A percentile compares a stretch with the other conserved stretches of the same genome.
Evolutionary conservation across 2,329 filamentous ascomycete genomes (phyloP).

Genomic region (Colletotrichum destructivum): DNA sequence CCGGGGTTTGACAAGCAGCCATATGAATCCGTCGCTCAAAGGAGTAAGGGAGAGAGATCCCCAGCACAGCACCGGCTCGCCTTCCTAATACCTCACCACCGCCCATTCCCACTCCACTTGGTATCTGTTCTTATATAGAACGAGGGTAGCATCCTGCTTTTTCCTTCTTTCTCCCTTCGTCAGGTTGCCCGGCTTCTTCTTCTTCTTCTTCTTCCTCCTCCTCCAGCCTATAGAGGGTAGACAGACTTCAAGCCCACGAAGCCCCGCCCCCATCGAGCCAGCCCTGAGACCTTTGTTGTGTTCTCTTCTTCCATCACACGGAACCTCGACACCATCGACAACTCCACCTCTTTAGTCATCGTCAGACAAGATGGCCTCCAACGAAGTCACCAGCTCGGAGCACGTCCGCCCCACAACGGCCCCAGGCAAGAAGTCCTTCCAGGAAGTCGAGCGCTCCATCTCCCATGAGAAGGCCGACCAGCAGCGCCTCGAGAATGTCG

Average conservation of each 20-base stretch:
- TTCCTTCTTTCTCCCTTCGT: neutral
- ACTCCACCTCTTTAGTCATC: conserved; percentile 43
- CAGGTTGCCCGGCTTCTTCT: conserved; percentile 11
- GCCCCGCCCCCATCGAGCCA: neutral
- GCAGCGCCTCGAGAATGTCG: conserved; percentile 59
- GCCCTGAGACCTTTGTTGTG: neutral
- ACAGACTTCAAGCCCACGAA: neutral
- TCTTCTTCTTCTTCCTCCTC: conserved; percentile 18
- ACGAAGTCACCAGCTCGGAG: conserved; percentile 49
- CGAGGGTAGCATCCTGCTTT: conserved; percentile 1
- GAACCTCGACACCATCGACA: neutral
- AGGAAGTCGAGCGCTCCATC: conserved; percentile 48
- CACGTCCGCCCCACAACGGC: conserved; percentile 43
- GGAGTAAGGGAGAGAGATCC: conserved; percentile 11
- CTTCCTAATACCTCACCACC: neutral
- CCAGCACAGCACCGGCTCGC: neutral
- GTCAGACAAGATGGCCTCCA: conserved; percentile 29
- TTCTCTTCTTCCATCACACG: neutral
- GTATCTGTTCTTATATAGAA: conserved; percentile 29
- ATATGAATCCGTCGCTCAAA: neutral
- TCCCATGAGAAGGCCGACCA: conserved; percentile 39
- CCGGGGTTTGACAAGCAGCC: conserved; percentile 17
- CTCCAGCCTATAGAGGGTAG: neutral
- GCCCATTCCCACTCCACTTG: conserved; percentile 12
- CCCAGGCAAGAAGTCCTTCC: conserved; percentile 46